Conservation (phyloP, 306 rosid genomes). For the Cicer judaicum region DNA sequence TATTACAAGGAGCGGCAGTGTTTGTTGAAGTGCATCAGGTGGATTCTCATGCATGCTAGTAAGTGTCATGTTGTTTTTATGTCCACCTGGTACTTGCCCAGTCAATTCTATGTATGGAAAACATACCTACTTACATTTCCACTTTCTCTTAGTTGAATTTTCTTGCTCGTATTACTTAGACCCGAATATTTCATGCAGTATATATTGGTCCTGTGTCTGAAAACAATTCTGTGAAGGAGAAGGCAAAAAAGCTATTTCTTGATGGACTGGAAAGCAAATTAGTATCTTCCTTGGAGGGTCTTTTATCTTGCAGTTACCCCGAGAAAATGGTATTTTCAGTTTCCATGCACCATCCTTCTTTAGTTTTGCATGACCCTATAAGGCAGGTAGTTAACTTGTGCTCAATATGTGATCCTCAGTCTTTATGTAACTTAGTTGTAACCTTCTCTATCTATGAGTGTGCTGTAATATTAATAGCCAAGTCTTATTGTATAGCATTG, state of each 20-base stretch:
- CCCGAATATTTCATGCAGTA: slow-evolving; percentile 60
- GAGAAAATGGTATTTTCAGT: slow-evolving; percentile 72
- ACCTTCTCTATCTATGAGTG: slow-evolving; percentile 12
- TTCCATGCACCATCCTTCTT: slow-evolving; percentile 25
- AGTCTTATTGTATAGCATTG: slow-evolving; percentile 24
- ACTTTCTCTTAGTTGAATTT: slow-evolving; percentile 25
- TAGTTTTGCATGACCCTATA: slow-evolving; percentile 25
- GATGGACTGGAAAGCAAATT: slow-evolving; percentile 80
- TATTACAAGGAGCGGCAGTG: slow-evolving; percentile 92
- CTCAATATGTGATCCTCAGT: slow-evolving; percentile 18
- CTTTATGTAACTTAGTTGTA: not conserved
- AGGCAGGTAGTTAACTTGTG: slow-evolving; percentile 23
- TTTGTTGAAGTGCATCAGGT: slow-evolving; percentile 88
- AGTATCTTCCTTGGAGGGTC: slow-evolving; percentile 63
- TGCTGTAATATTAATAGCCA: slow-evolving; percentile 10
- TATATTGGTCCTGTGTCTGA: slow-evolving; percentile 62
- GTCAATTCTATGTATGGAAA: slow-evolving; percentile 24
- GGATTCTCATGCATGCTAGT: slow-evolving; percentile 82
- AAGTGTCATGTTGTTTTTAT: slow-evolving; percentile 53
- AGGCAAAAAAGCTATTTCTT: slow-evolving; percentile 66
- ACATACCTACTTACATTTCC: slow-evolving; percentile 5
- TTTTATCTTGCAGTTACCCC: slow-evolving; percentile 67
- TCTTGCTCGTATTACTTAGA: slow-evolving; percentile 43
- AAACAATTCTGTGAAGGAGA: slow-evolving; percentile 61
- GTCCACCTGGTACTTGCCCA: slow-evolving; percentile 26